phyloP scores from a whole-genome alignment of 2,329 filamentous ascomycete genomes.

The Phyllosticta capitalensis region DNA sequence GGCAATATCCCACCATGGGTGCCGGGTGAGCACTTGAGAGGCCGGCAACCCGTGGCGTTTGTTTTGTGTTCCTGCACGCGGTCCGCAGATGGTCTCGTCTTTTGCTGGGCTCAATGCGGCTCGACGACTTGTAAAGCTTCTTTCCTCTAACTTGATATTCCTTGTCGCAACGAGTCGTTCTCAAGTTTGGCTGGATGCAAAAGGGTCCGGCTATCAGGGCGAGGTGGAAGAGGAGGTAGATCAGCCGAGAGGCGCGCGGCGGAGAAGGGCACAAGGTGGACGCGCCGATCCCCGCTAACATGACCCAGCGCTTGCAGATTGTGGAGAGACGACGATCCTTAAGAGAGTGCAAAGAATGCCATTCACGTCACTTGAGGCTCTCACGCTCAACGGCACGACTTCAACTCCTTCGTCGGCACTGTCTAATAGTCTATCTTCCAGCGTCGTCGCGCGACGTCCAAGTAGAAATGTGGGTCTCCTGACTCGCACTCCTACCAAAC shows the following conservation, averaged over 20 bases:
- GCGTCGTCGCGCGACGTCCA: not conserved
- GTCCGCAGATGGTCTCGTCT: not conserved
- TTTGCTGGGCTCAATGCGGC: not conserved
- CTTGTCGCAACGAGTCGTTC: not conserved
- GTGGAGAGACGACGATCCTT: not conserved
- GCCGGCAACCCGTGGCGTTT: not conserved
- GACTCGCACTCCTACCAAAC: not conserved
- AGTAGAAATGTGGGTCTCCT: not conserved
- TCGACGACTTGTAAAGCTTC: not conserved
- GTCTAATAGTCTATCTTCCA: not conserved
- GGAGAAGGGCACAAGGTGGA: not conserved
- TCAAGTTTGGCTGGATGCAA: not conserved
- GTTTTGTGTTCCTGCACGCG: not conserved
- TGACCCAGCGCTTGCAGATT: not conserved
- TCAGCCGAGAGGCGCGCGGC: not conserved
- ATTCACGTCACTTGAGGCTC: not conserved
- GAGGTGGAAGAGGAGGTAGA: slow-evolving; percentile 1
- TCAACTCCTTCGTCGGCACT: not conserved
- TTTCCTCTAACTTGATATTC: not conserved
- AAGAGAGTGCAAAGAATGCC: not conserved
- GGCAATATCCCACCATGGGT: not conserved
- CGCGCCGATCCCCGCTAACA: not conserved
- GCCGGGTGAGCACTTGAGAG: not conserved
- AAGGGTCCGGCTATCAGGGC: slow-evolving; percentile 1
- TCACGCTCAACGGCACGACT: not conserved